These are phyloP conservation scores for Lablab purpureus DNA, from an alignment of 306 rosid genomes.

Conservation along the genomic window DNA sequence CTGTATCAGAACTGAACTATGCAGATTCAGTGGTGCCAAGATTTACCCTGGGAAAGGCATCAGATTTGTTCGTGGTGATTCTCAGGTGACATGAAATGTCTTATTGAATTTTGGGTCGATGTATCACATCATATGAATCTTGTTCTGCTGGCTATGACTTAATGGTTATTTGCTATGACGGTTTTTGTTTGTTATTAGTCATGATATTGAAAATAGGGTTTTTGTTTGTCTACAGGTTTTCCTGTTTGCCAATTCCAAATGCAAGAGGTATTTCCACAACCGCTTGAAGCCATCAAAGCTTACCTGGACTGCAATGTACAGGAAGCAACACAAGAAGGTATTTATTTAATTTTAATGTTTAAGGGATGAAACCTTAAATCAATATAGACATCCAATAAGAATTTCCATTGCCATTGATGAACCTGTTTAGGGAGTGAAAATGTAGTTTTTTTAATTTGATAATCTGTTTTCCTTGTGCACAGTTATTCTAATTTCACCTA, in stretches of 20 bases:
- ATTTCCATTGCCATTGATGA: not conserved
- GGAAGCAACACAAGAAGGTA: constrained; percentile 94
- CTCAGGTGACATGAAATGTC: constrained; percentile 65
- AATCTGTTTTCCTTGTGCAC: not conserved
- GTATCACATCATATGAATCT: not conserved
- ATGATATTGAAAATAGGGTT: not conserved
- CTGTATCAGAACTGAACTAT: constrained; percentile 77
- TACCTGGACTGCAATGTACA: constrained; percentile 88
- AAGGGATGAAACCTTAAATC: not conserved
- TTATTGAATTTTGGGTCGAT: not conserved
- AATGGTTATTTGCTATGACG: not conserved
- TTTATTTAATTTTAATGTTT: not conserved
- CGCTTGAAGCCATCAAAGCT: constrained; percentile 88
- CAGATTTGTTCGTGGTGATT: constrained; percentile 82
- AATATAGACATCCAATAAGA: not conserved
- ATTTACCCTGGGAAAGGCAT: constrained; percentile 91
- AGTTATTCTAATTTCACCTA: not conserved
- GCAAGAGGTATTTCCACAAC: constrained; percentile 83
- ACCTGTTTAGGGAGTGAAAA: not conserved
- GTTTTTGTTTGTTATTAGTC: not conserved
- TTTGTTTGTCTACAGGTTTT: constrained; percentile 60
- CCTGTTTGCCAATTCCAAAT: constrained; percentile 79
- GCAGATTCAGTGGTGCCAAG: constrained; percentile 92
- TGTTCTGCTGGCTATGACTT: not conserved
- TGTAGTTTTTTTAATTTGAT: not conserved